Evolutionary conservation across 2,329 filamentous ascomycete species (phyloP).

Genomic region (Gnomoniopsis smithogilvyi): DNA sequence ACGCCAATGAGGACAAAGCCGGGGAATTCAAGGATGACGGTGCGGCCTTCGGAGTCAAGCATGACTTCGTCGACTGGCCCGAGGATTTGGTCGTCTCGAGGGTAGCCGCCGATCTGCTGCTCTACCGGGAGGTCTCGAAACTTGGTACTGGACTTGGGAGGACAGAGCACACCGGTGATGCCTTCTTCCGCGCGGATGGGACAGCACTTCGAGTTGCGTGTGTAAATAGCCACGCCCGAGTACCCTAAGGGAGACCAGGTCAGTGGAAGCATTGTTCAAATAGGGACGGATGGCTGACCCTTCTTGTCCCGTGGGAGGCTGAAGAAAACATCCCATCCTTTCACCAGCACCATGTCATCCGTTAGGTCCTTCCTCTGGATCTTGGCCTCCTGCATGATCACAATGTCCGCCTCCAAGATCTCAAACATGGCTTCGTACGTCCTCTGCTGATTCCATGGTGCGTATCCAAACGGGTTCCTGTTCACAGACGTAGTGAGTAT

Average conservation of each 20-base stretch:
- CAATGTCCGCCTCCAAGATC: constrained; percentile 84
- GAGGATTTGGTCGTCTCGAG: constrained; percentile 63
- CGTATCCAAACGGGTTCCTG: constrained; percentile 80
- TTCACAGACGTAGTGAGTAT: not conserved
- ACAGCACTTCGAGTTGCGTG: constrained; percentile 77
- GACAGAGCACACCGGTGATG: constrained; percentile 75
- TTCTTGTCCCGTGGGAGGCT: constrained; percentile 93
- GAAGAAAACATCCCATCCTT: constrained; percentile 96
- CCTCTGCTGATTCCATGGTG: constrained; percentile 73
- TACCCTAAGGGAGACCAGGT: constrained; percentile 60
- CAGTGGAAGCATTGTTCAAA: not conserved
- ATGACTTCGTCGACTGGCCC: constrained; percentile 62
- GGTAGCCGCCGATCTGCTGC: constrained; percentile 87
- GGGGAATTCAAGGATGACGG: constrained; percentile 87
- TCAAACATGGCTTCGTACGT: constrained; percentile 92
- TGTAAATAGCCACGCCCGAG: constrained; percentile 94
- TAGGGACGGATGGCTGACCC: constrained; percentile 46
- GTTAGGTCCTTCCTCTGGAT: constrained; percentile 88
- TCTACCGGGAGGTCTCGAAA: constrained; percentile 73
- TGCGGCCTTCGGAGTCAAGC: constrained; percentile 89
- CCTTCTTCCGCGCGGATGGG: constrained; percentile 93
- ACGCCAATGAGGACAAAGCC: constrained; percentile 92
- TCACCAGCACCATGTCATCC: constrained; percentile 94
- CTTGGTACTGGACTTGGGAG: constrained; percentile 65
- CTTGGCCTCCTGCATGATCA: constrained; percentile 94